phyloP scores from a whole-genome alignment of 805 yeast genomes.

The Pichia insulana region DNA sequence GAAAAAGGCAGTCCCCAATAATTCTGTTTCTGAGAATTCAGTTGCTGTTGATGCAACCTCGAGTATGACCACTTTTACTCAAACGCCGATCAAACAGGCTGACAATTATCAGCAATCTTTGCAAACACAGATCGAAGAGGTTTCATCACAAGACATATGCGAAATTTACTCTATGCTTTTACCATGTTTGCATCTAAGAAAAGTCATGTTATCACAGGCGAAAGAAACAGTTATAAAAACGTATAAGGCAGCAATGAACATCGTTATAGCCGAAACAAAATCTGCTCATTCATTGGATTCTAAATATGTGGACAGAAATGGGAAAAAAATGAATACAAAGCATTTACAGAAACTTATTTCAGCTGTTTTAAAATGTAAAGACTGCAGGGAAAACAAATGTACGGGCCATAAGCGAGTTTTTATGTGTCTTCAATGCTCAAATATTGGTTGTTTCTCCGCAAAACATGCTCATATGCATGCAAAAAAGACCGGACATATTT shows the following conservation, averaged over 20 bases:
- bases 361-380: slow-evolving; percentile 41
- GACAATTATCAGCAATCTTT: too few species aligned
- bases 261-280: slow-evolving; percentile 24
- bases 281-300: slow-evolving; percentile 3
- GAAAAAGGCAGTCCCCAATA: slow-evolving; percentile 7
- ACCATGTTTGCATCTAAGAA: slow-evolving; percentile 41
- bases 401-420: slow-evolving; percentile 26
- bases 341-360: slow-evolving; percentile 35
- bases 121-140: neutral
- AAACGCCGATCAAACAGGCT: neutral
- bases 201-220: slow-evolving; percentile 42
- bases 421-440: slow-evolving; percentile 73
- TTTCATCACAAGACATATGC: slow-evolving; percentile 1
- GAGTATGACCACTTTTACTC: neutral
- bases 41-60: slow-evolving; percentile 14
- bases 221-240: slow-evolving; percentile 40
- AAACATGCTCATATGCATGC: slow-evolving; percentile 42
- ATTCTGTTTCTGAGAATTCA: slow-evolving; percentile 14
- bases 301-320: slow-evolving; percentile 28
- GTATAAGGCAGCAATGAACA: slow-evolving; percentile 42
- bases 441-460: slow-evolving; percentile 57
- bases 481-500: slow-evolving; percentile 38
- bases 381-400: slow-evolving; percentile 33
- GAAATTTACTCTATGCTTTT: slow-evolving; percentile 20
- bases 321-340: slow-evolving; percentile 29